Evolutionary conservation across 1,284 basidiomycete genomes (phyloP), one percentile per base, ranked within the genome.

Genomic region (Boletus semigastroideus): DNA sequence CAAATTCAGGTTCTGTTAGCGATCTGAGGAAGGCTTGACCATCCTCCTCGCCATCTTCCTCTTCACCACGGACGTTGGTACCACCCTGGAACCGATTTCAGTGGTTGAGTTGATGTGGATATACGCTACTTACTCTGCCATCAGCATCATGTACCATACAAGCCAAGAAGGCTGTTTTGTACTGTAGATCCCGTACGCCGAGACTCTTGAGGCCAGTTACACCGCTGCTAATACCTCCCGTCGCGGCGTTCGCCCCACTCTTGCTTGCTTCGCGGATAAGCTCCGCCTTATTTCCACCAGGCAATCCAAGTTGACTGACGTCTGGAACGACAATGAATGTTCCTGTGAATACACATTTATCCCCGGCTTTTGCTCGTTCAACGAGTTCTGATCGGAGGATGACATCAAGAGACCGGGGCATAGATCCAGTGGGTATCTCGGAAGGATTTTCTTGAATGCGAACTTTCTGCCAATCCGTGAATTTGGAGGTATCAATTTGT

Each of bases 381-480:
- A 99, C 97, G 58, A 98, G 83, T 67, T 99, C 97, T 10, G 88
- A 87, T 33, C 97, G 90, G 13, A 99, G 82, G 57, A 99, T 94
- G 34, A 99, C 95, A 68, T 99, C 97, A 48, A 99, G 77, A 20
- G 86, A 89, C 36, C 96, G 85, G n/a, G 95, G 95, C 96, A 98
- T 99, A 10, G 90, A 93, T 1, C 97, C 97, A 0, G 96, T 99
- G 1, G 97, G 97, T 55, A 99, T 99, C 73, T 99, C 96, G 43
- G 95, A 97, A 13, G 96, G 89, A 65, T 99, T 99, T 74, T 99
- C 97, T 68, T 99, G 97, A 51, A 99, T 98, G 49, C 97, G 87
- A 40, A 99, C 94, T 71, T 98, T 98, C 71, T 99, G 97, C 97
- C 97, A 99, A 70, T 99, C 97, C 9, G 92, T 91, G 72, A 99